Base-by-base conservation (phyloP, 768 basidiomycete genomes). In the Chalciporus pseudorubinellus region DNA sequence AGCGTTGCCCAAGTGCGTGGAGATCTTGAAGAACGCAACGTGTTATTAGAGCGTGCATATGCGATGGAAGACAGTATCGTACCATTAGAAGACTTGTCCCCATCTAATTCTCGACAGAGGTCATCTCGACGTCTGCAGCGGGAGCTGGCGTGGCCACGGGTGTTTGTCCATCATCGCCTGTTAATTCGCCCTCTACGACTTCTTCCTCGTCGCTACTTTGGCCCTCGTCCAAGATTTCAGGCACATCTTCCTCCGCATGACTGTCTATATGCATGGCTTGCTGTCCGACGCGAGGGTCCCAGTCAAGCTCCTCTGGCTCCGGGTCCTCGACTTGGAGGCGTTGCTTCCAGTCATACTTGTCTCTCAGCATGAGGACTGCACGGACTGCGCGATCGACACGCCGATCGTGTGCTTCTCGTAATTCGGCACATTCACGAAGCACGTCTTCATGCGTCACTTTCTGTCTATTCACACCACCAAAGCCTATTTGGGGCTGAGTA, bases 281-380 rank as follows among this genome's bases (percentile, higher is more conserved):
- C 14, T 58, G 40, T 16, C 64, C 72, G 11, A 72, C 26, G 38
- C 81, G 72, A 4, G 84, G 83, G 57, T 85, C 84, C 84, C 84
- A 87, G 18, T 81, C 82, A 33, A 87, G 69, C 55, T 89, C 89
- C 58, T 89, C 87, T 3, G 86, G 87, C 65, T 90, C 88, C 56
- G 87, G 88, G 13, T 82, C 80, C 60, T 85, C 84, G 12, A 90
- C 88, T 53, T 81, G 83, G 19, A 92, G 85, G n/a, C 90, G 76
- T 57, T 83, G 80, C 64, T 84, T 84, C 86, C 89, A 90, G 42
- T 92, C 88, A 64, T 85, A 92, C 66, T 82, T 86, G 50, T 92
- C 90, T 51, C 79, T 72, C 8, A 92, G 71, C 79, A 92, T 84
- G 34, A 75, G 76, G 10, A 93, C 89, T 0, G 91, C 90, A 39